These are phyloP conservation scores for Solanum tarijense DNA, from an alignment of 257 asterid species.

Conservation along the genomic window DNA sequence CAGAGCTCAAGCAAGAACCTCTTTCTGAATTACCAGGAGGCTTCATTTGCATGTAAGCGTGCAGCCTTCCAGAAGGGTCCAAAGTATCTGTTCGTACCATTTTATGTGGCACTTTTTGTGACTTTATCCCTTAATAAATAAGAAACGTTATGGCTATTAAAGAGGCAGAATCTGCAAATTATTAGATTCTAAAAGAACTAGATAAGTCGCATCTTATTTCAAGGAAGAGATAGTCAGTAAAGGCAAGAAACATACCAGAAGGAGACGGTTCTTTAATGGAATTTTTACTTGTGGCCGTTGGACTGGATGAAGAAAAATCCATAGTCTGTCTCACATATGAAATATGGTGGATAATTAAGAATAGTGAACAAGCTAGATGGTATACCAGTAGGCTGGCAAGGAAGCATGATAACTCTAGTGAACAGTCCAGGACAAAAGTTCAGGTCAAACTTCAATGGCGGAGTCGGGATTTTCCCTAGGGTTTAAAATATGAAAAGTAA, in stretches of 20 bases:
- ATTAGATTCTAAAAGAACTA: neutral
- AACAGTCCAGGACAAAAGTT: neutral
- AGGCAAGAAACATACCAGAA: slow-evolving; percentile 29
- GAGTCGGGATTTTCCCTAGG: neutral
- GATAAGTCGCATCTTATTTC: slow-evolving; percentile 4
- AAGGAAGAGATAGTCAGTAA: slow-evolving; percentile 1
- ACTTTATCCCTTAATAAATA: slow-evolving; percentile 39
- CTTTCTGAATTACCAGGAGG: slow-evolving; percentile 46
- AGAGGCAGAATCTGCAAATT: slow-evolving; percentile 6
- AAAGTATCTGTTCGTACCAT: slow-evolving; percentile 86
- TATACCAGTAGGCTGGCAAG: neutral
- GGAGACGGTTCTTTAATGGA: slow-evolving; percentile 38
- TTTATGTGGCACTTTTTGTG: slow-evolving; percentile 76
- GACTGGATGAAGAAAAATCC: slow-evolving; percentile 39
- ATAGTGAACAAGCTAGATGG: neutral
- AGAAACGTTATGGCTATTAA: slow-evolving; percentile 7
- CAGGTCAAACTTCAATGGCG: neutral
- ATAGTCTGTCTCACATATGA: slow-evolving; percentile 31
- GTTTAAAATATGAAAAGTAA: neutral
- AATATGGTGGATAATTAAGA: neutral
- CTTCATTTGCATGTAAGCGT: slow-evolving; percentile 65
- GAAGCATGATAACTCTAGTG: neutral
- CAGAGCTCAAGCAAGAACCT: slow-evolving; percentile 57
- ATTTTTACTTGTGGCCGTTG: slow-evolving; percentile 30
- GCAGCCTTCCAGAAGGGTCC: slow-evolving; percentile 98